A percentile compares a stretch with the other conserved stretches of the same genome.
Evolutionary conservation across 2,329 filamentous ascomycete genomes (phyloP).

Genomic region (Aureobasidium sp.): DNA sequence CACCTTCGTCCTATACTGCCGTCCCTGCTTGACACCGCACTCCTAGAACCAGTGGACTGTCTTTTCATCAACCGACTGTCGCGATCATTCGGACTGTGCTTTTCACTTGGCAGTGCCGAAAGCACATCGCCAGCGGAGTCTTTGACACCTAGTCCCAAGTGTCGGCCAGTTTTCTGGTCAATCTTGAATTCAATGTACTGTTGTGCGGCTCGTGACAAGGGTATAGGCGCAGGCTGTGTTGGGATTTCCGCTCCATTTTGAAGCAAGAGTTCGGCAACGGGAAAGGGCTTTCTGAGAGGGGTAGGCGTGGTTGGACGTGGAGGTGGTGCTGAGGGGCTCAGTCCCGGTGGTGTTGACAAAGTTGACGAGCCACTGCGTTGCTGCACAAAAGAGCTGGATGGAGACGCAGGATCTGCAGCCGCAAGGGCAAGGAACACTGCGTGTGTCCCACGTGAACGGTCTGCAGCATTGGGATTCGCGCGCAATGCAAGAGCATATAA

Average conservation of each 20-base stretch:
- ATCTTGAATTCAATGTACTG: constrained; percentile 74
- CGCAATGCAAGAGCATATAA: constrained; percentile 80
- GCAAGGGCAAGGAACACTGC: constrained; percentile 85
- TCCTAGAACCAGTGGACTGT: neutral
- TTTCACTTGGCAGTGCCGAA: constrained; percentile 50
- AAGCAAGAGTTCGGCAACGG: constrained; percentile 79
- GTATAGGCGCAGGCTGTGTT: constrained; percentile 64
- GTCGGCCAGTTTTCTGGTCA: constrained; percentile 34
- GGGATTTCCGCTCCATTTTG: constrained; percentile 94
- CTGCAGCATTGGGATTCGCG: constrained; percentile 78
- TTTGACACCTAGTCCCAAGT: constrained; percentile 14
- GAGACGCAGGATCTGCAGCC: constrained; percentile 81
- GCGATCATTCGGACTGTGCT: constrained; percentile 7
- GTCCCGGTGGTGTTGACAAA: constrained; percentile 37
- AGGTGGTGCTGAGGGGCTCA: constrained; percentile 18
- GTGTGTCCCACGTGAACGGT: constrained; percentile 81
- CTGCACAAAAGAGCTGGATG: constrained; percentile 27
- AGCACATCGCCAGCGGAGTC: constrained; percentile 45
- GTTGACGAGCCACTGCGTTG: constrained; percentile 24
- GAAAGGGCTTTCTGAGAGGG: constrained; percentile 53
- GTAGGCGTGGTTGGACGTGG: constrained; percentile 28
- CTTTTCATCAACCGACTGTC: neutral
- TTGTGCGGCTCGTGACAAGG: constrained; percentile 70
- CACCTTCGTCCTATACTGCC: constrained; percentile 9
- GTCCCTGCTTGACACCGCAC: constrained; percentile 2